Percentiles rank a stretch among this genome's conserved stretches.
phyloP scores from a whole-genome alignment of 352 stramenopile species.

The Globisporangium recalcitrans region DNA sequence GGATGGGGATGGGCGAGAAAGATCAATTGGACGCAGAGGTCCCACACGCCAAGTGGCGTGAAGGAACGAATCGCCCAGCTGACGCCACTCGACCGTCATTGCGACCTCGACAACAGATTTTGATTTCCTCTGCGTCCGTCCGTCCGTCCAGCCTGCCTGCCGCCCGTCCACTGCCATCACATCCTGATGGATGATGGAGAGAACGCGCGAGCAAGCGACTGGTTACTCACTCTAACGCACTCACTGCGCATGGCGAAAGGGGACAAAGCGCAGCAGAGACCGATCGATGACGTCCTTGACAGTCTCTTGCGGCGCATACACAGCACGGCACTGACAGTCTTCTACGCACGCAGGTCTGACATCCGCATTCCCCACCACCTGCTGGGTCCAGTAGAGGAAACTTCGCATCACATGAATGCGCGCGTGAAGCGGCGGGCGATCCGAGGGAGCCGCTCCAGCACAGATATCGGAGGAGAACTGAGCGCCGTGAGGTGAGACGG shows the following conservation, averaged over 20 bases:
- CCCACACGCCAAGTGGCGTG: constrained; percentile 5
- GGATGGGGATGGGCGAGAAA: constrained; percentile 1
- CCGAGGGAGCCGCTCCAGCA: neutral
- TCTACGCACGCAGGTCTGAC: neutral
- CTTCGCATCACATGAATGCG: too few relatives aligned
- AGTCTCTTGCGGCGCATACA: neutral
- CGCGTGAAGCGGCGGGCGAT: too few relatives aligned
- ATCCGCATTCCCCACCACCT: neutral
- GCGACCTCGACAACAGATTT: too few relatives aligned
- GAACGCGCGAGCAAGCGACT: neutral
- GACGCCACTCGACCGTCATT: neutral
- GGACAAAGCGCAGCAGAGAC: too few relatives aligned
- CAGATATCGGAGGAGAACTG: neutral
- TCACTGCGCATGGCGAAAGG: neutral
- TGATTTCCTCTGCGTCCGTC: neutral
- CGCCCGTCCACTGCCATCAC: neutral
- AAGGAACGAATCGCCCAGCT: neutral
- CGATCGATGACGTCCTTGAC: too few relatives aligned
- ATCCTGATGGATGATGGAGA: neutral
- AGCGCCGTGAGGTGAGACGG: neutral
- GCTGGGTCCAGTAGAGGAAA: neutral
- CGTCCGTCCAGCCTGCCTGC: too few relatives aligned
- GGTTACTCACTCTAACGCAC: constrained; percentile 10
- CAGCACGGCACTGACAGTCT: neutral
- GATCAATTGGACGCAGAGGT: constrained; percentile 4